Percentiles rank a stretch among this genome's conserved stretches.
Evolutionary conservation across 495 filamentous ascomycete species (phyloP).

Genomic region (Hypoxylon cercidicola): DNA sequence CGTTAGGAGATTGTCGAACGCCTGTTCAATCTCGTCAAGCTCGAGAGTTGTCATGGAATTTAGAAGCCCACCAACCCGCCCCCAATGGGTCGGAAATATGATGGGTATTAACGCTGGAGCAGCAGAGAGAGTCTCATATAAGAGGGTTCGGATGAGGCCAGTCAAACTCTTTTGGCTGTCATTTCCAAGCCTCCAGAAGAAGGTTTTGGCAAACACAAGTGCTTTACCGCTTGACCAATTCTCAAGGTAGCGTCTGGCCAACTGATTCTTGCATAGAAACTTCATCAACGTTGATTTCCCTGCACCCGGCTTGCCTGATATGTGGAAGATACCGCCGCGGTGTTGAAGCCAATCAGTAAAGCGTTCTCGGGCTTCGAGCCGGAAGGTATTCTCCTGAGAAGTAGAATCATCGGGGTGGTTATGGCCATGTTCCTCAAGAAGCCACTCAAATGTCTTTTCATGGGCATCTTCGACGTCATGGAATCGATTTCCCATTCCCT

Average conservation of each 20-base stretch:
- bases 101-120: conserved; percentile 43
- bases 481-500: conserved; percentile 22
- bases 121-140: conserved; percentile 48
- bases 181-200: conserved; percentile 58
- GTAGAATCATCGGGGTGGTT: not conserved
- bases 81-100: conserved; percentile 21
- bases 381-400: not conserved
- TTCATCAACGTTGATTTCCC: conserved; percentile 61
- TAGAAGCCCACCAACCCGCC: not conserved
- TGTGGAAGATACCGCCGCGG: conserved; percentile 47
- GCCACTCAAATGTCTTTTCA: conserved; percentile 16
- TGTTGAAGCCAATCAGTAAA: conserved; percentile 46
- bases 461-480: conserved; percentile 18
- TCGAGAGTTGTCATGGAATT: not conserved
- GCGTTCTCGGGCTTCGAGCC: not conserved
- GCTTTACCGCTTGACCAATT: conserved; percentile 43
- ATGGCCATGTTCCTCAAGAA: not conserved
- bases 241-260: conserved; percentile 24
- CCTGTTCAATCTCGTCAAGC: conserved; percentile 17
- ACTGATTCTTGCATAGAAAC: conserved; percentile 38
- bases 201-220: conserved; percentile 52
- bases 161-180: conserved; percentile 50
- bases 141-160: conserved; percentile 54
- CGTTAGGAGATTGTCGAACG: conserved; percentile 16
- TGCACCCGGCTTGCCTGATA: conserved; percentile 54